Percentiles rank a stretch among this genome's conserved stretches.
phyloP scores from a whole-genome alignment of 225 moss, liverwort and hornwort species.

The Bryoerythrophyllum caledonicum region DNA sequence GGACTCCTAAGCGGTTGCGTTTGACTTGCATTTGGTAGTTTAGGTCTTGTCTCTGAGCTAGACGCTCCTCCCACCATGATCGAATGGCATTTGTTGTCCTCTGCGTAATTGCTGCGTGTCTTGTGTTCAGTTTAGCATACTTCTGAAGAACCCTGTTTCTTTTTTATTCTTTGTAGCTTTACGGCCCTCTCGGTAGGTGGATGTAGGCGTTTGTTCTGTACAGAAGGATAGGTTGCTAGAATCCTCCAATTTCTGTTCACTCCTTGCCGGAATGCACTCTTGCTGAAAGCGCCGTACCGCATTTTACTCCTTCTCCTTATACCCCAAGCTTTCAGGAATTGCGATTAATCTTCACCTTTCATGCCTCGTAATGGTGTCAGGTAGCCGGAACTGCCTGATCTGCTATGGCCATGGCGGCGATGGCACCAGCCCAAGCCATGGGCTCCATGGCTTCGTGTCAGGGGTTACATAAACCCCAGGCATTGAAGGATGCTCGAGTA shows the following conservation, averaged over 20 bases:
- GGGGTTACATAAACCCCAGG: background rate
- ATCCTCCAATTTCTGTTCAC: background rate
- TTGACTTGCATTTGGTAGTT: too few relatives aligned
- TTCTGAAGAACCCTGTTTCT: background rate
- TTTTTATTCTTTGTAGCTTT: background rate
- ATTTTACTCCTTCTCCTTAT: background rate
- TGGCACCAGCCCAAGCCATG: constrained; percentile 27
- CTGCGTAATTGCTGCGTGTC: background rate
- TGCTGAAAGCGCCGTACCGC: background rate
- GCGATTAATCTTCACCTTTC: background rate
- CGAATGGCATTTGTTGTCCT: background rate
- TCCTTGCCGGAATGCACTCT: background rate
- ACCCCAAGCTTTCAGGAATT: background rate
- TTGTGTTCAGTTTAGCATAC: background rate
- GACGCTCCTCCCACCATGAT: background rate
- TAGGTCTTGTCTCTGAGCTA: background rate
- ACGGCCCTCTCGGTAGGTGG: background rate
- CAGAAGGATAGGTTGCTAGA: background rate
- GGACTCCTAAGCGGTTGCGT: background rate
- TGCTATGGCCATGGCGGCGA: constrained; percentile 39
- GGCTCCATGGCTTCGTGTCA: constrained; percentile 20
- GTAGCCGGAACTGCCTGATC: constrained; percentile 1
- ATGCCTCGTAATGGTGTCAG: constrained; percentile 20
- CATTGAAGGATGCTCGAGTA: constrained; percentile 24
- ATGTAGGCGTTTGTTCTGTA: background rate